Evolutionary conservation across 2,329 filamentous ascomycete species (phyloP), one percentile per base, ranked within the genome.

Genomic region (Cladosporium sp.): DNA sequence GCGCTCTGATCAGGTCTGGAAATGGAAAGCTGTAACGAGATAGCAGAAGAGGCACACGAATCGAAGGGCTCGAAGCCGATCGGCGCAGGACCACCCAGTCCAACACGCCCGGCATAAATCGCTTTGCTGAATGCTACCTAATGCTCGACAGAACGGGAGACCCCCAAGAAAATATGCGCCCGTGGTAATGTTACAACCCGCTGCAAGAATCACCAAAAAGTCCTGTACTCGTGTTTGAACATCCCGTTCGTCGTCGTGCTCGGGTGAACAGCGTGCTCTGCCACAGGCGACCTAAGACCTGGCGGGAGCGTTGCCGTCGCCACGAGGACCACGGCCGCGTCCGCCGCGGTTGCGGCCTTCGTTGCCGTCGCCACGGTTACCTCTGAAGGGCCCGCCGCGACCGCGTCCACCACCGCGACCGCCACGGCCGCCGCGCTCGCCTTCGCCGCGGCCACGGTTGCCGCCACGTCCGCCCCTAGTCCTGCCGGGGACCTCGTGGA

Each of bases 401-500:
- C 76, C 77, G 9, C 38, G 38, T 52, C 63, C 65, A 34, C 68
- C 66, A 45, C 68, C 61, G 16, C 13, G 35, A 51, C 63, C 61
- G 37, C 62, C 58, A 48, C 66, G 61, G 54, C 65, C 65, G 54
- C 63, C 58, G 41, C 55, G 58, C 37, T 61, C 62, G 43, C 64
- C 61, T 18, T 65, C 72, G 54, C 63, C 62, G 19, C 68, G 66
- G 19, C 72, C 68, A 56, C 72, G 60, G 63, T 68, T 67, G 38
- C 72, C 73, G 48, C 74, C 73, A 56, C 80, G 74, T 31, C 46
- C 46, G 48, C 70, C 70, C 42, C 59, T 58, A 43, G 55, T 53
- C 56, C 63, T 63, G 45, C 62, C 59, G 18, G 62, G 56, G 3
- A 89, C 86, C 63, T 85, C 82, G 55, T 85, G 83, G 76, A 89